Base-by-base conservation (phyloP, 2,329 filamentous ascomycete species). In the Penicillium sclerotigenum region DNA sequence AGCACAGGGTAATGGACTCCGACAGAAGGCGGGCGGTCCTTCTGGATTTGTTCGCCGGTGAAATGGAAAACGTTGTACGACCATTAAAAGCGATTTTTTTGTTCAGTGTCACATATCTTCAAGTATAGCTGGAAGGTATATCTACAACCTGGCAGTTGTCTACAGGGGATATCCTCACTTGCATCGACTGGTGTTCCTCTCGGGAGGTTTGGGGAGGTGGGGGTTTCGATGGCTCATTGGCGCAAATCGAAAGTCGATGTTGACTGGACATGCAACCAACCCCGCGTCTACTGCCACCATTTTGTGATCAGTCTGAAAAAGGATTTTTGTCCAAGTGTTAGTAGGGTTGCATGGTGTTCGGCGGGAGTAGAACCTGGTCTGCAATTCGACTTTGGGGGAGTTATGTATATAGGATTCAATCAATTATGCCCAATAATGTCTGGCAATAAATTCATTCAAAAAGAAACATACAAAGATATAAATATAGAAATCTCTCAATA, bases 1-100 rank as follows among this genome's bases (percentile, higher is more conserved):
- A 14, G 68, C 63, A 1, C 59, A 64, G 41, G 60, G 68, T 36
- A 72, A 72, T 49, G 73, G 74, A 7, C 57, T 77, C 53, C 69
- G 73, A 59, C 72, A 73, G 54, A 71, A 70, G 22, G 63, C 69
- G 10, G 72, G 73, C 26, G 69, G 70, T 18, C 52, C 71, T 9
- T 71, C 69, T 20, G 65, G 73, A 10, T 77, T 77, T 60, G 67
- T 75, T 37, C 73, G 73, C 50, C 70, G 66, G 52, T 71, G 60
- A 65, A 52, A 24, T 24, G 22, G 55, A 55, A 16, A 36, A 31
- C 36, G 4, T 31, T 47, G 13, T 38, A 42, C 47, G 22, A 53
- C n/a, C 34, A 33, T 34, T 37, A 29, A 40, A 55, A 36, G 40
- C 40, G 13, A 31, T 22, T 26, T 40, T 26, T 40, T 46, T 52